Evolutionary conservation across 2,329 filamentous ascomycete genomes (phyloP).

Genomic region (Allantophomopsis cytisporea): DNA sequence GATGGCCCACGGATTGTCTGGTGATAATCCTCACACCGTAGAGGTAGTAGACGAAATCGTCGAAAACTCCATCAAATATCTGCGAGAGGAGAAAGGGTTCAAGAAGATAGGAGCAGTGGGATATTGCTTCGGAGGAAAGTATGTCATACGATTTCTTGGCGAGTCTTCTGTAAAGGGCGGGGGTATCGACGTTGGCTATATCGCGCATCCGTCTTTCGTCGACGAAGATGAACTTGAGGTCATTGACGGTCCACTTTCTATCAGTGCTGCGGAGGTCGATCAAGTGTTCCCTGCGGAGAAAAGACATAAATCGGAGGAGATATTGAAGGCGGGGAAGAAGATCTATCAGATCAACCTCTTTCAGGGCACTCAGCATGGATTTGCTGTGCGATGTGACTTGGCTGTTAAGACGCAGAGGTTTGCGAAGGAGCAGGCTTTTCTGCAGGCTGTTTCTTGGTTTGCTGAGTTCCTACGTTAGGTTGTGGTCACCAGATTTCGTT

Average conservation of each 20-base stretch:
- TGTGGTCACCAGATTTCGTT: too few species aligned
- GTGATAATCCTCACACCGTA: too few species aligned
- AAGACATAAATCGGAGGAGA: slow-evolving; percentile 46
- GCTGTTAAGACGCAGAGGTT: slow-evolving; percentile 41
- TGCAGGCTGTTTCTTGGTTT: slow-evolving; percentile 7
- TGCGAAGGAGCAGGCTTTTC: slow-evolving; percentile 50
- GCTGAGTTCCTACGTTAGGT: not conserved
- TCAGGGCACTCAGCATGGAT: slow-evolving; percentile 58
- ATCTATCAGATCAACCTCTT: slow-evolving; percentile 58
- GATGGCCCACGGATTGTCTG: slow-evolving; percentile 8
- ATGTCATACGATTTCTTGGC: slow-evolving; percentile 45
- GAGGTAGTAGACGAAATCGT: slow-evolving; percentile 17
- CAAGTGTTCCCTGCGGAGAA: slow-evolving; percentile 46
- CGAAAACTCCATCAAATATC: slow-evolving; percentile 33
- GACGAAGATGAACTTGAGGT: slow-evolving; percentile 47
- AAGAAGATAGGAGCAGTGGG: slow-evolving; percentile 48
- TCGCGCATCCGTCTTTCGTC: slow-evolving; percentile 64
- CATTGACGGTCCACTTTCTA: slow-evolving; percentile 49
- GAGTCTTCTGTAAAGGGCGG: slow-evolving; percentile 27
- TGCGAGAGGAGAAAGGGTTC: slow-evolving; percentile 36
- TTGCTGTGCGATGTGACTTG: slow-evolving; percentile 52
- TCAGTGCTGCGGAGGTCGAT: slow-evolving; percentile 39
- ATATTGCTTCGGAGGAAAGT: slow-evolving; percentile 65
- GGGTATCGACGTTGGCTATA: slow-evolving; percentile 50
- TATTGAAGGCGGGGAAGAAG: slow-evolving; percentile 35